Evolutionary conservation across 2,329 filamentous ascomycete species (phyloP), one percentile per base, ranked within the genome.

Genomic region (Pseudopithomyces chartarum): DNA sequence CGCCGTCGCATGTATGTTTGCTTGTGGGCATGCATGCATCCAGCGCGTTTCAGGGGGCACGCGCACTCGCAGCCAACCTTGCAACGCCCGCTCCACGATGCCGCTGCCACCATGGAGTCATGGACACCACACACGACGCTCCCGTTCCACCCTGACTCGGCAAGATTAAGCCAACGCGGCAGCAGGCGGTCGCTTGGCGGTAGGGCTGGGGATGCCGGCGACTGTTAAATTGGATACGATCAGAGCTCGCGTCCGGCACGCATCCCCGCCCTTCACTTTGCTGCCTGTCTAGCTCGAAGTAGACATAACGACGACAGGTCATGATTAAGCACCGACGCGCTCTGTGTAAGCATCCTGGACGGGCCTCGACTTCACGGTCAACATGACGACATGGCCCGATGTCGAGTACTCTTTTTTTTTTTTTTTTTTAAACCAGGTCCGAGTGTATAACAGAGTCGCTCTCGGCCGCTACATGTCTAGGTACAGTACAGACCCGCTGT

Each of bases 111-210:
- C 58, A 42, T 52, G 51, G 51, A 51, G 54, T 36, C 54, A 58
- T 4, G 5, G 8, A 8, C 26, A 29, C 8, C 26, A 29, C 26
- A 29, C 26, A 29, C 26, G 26, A 29, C 26, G 26, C 26, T 29
- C 26, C 55, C 58, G 60, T 55, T 32, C 50, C 54, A 43, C 33
- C 47, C 61, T 66, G 65, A 67, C 63, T 67, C 65, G 63, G 34
- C 54, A 52, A 57, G 26, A 53, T 60, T 57, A 52, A 54, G 36
- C 51, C 53, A 51, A 39, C 40, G 43, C 12, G n/a, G n/a, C 17
- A 48, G 20, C 36, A 54, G 22, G 34, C 32, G 48, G 45, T 45
- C n/a, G 17, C 52, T 36, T 40, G 47, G 42, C 47, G 23, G 51
- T 44, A 50, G 38, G 36, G 38, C 45, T 50, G 29, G 52, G 48